Conservation (phyloP, 164 flowering plant species). For the Tinospora cordifolia region DNA sequence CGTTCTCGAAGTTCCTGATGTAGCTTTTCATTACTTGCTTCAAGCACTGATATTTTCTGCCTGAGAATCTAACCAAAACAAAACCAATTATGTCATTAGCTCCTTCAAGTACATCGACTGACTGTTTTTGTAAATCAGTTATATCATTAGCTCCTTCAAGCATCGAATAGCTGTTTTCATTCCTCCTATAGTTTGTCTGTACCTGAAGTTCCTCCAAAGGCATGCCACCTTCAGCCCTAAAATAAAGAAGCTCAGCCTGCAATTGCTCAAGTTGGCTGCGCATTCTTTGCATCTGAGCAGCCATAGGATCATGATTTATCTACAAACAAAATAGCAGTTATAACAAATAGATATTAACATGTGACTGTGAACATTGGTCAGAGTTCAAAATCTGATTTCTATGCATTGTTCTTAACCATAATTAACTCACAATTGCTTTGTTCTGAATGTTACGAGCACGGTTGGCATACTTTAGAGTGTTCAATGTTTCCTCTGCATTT, state of each 20-base stretch:
- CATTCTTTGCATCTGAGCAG: conserved; percentile 84
- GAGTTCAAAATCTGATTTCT: not conserved
- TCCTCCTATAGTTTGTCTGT: not conserved
- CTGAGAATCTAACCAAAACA: conserved; percentile 48
- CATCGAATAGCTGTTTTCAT: not conserved
- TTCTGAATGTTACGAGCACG: conserved; percentile 98
- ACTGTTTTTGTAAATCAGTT: not conserved
- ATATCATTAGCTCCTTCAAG: not conserved
- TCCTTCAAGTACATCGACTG: not conserved
- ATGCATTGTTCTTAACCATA: not conserved
- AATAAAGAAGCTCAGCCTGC: conserved; percentile 73
- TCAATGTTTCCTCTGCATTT: conserved; percentile 93
- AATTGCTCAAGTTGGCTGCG: conserved; percentile 80
- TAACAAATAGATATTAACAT: not conserved
- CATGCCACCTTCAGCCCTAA: conserved; percentile 57
- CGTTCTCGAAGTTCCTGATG: conserved; percentile 62
- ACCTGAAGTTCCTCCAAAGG: conserved; percentile 95
- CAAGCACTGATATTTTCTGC: conserved; percentile 69
- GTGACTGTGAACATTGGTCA: not conserved
- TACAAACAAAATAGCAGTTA: conserved; percentile 18
- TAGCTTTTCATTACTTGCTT: conserved; percentile 75
- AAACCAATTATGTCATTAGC: not conserved
- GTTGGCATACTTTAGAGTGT: conserved; percentile 94
- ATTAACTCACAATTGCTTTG: conserved; percentile 76
- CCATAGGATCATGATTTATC: conserved; percentile 90